Evolutionary conservation across 352 stramenopile species (phyloP), one percentile per base, ranked within the genome.

Genomic region (Pythium periplocum): DNA sequence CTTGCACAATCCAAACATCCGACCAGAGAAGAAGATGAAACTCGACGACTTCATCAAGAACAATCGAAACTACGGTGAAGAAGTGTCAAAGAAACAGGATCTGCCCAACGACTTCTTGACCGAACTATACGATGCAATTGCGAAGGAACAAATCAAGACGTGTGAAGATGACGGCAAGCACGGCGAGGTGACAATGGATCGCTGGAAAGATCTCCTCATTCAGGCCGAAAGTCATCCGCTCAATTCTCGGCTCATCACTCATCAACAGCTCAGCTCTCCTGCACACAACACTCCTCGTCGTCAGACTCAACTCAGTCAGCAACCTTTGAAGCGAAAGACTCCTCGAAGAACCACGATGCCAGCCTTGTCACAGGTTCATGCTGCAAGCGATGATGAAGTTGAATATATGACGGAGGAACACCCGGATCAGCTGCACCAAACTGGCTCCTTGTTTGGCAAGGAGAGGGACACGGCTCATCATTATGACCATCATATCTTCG

Each of bases 31-130:
- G 57, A 93, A 93, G 47, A 96, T 96, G 87, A 87, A 83, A 41
- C 56, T 90, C 26, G 57, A 74, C 10, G 84, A 90, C 53, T 96
- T 96, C 56, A 79, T 96, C 62, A 82, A 80, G 46, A 95, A 96
- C 57, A 96, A 96, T 70, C 77, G 74, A 36, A 93, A 95, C 56
- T 96, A 96, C 50, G 87, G 87, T 4, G 57, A 66, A n/a, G 85
- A 96, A 61, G 86, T 95, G 42, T 90, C 82, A 1, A 75, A 77
- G 48, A 78, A 73, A 3, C 69, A 69, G 17, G 75, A 90, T 53
- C 57, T 94, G 11, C 80, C 84, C 0, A 68, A 81, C 11, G 79
- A 89, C 10, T 94, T 87, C 49, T 56, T 94, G 46, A 85, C 66
- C 0, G 79, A 86, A 37, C 55, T 94, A 32, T 94, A 91, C 66